A percentile compares a stretch with the other conserved stretches of the same genome.
Evolutionary conservation across 108 stramenopile genomes (phyloP).

Genomic region (Fragilariopsis cylindrus): DNA sequence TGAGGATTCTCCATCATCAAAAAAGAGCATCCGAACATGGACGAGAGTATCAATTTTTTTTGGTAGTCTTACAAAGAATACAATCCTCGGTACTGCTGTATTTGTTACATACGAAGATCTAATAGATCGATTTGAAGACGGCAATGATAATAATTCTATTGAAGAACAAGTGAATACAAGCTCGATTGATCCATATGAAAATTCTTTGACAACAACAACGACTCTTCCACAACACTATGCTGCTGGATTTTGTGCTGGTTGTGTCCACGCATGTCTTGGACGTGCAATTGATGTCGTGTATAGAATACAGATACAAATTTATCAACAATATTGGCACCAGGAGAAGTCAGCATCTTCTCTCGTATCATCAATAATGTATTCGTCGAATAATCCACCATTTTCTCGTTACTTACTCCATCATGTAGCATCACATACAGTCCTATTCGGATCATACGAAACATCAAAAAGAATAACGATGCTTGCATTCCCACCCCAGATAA

Average conservation of each 20-base stretch:
- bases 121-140: constrained; percentile 10
- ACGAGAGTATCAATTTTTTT: constrained; percentile 3
- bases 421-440: constrained; percentile 52
- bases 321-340: constrained; percentile 32
- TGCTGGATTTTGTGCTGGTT: constrained; percentile 40
- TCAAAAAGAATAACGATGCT: constrained; percentile 43
- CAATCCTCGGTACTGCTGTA: constrained; percentile 64
- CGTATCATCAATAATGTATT: constrained; percentile 15
- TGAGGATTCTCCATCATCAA: neutral
- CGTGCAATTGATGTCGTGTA: neutral
- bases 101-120: constrained; percentile 59
- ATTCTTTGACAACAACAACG: neutral
- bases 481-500: neutral
- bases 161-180: too few species aligned
- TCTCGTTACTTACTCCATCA: constrained; percentile 43
- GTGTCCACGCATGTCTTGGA: constrained; percentile 2
- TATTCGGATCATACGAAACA: constrained; percentile 72
- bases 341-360: constrained; percentile 42
- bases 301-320: too few species aligned
- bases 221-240: constrained; percentile 46
- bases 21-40: neutral
- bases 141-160: constrained; percentile 16
- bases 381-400: constrained; percentile 23
- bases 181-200: neutral
- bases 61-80: constrained; percentile 50